phyloP scores from a whole-genome alignment of 306 rosid species.

The Betula pendula region DNA sequence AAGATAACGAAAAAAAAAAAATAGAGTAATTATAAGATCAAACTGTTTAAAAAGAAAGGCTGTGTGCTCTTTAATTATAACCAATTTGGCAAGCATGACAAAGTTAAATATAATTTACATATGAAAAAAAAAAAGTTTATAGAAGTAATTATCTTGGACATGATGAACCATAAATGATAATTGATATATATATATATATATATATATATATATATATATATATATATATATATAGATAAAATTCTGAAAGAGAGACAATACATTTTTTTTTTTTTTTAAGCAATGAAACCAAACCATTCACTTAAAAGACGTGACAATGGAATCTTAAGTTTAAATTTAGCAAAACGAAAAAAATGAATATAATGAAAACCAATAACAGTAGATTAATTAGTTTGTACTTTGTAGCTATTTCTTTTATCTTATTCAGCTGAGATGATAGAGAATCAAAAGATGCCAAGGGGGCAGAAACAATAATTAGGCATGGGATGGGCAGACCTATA shows the following conservation, averaged over 20 bases:
- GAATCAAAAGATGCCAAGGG: constrained; percentile 13
- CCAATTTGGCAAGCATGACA: neutral
- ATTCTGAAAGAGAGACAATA: neutral
- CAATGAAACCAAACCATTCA: neutral
- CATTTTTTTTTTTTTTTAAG: too few species aligned
- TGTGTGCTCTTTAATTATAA: neutral
- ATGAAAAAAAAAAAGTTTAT: too few species aligned
- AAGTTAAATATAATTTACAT: neutral
- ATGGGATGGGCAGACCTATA: neutral
- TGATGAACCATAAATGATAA: neutral
- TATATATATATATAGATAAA: too few species aligned
- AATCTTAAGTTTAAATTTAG: neutral
- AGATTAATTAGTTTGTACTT: neutral
- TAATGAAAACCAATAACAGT: neutral
- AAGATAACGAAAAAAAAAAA: too few species aligned
- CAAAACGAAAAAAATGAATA: too few species aligned
- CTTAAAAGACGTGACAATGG: neutral
- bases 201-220: too few species aligned
- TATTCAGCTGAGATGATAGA: neutral
- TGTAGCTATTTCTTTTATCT: neutral
- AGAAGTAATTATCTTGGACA: too few species aligned
- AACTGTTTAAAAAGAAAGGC: too few species aligned
- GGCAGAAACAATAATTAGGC: constrained; percentile 5
- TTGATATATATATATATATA: too few species aligned
- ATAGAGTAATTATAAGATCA: too few species aligned